These are phyloP conservation scores for Cordyceps pruinosa DNA, from an alignment of 2,329 filamentous ascomycete genomes.

Conservation along the genomic window DNA sequence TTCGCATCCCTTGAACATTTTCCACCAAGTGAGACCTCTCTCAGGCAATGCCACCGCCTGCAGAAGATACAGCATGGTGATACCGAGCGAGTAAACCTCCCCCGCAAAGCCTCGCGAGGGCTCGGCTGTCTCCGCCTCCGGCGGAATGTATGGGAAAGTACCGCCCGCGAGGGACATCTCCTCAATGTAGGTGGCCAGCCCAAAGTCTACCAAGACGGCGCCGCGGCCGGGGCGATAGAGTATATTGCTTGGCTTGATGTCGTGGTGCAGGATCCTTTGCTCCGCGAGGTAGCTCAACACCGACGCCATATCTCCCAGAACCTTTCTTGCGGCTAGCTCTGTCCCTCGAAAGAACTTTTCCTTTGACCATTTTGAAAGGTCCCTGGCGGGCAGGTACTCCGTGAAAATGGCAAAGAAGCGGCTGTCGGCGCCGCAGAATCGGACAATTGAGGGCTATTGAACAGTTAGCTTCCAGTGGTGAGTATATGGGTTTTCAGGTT, in stretches of 20 bases:
- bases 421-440: not conserved
- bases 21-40: not conserved
- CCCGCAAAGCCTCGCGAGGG: not conserved
- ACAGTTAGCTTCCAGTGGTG: not conserved
- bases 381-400: not conserved
- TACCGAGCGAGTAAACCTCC: not conserved
- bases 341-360: not conserved
- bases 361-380: not conserved
- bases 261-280: not conserved
- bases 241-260: not conserved
- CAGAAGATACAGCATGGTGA: not conserved
- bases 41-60: not conserved
- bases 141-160: not conserved
- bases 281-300: not conserved
- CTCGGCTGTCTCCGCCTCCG: not conserved
- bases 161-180: not conserved
- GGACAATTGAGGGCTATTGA: not conserved
- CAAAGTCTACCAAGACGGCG: not conserved
- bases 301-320: not conserved
- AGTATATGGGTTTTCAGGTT: too few species aligned
- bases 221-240: not conserved
- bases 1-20: not conserved
- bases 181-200: not conserved
- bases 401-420: not conserved
- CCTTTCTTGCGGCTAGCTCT: not conserved